A percentile compares a stretch with the other conserved stretches of the same genome.
Evolutionary conservation across 2,329 filamentous ascomycete genomes (phyloP).

Genomic region (Alternaria viburni): DNA sequence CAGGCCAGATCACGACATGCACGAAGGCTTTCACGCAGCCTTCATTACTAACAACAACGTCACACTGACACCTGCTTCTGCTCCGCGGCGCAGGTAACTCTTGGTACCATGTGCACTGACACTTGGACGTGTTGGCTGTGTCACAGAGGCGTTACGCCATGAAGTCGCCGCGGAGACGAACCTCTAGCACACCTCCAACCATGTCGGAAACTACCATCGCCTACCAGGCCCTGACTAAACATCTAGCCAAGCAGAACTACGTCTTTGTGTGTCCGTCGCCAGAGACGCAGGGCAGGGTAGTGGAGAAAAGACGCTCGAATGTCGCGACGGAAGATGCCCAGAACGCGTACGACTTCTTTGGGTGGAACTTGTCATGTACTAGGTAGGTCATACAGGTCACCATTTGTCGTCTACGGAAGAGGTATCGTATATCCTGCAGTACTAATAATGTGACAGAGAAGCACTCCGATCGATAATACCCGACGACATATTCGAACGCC

Average conservation of each 20-base stretch:
- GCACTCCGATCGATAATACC: slow-evolving; percentile 19
- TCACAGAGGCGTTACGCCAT: neutral
- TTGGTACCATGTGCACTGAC: neutral
- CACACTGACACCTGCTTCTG: slow-evolving; percentile 19
- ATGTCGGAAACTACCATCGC: slow-evolving; percentile 17
- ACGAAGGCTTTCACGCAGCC: neutral
- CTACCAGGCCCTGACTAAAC: slow-evolving; percentile 19
- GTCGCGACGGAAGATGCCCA: slow-evolving; percentile 20
- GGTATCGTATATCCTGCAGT: neutral
- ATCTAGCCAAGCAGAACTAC: slow-evolving; percentile 21
- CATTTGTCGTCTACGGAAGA: neutral
- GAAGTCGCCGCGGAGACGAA: slow-evolving; percentile 3
- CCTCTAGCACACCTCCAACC: neutral
- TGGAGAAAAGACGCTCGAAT: slow-evolving; percentile 19
- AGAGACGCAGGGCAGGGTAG: slow-evolving; percentile 27
- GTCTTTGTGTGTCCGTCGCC: slow-evolving; percentile 29
- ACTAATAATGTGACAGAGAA: slow-evolving; percentile 10
- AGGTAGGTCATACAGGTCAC: slow-evolving; percentile 8
- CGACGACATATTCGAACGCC: slow-evolving; percentile 14
- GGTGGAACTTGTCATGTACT: slow-evolving; percentile 28
- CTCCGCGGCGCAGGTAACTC: slow-evolving; percentile 6
- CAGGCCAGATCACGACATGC: neutral
- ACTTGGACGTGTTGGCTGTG: neutral
- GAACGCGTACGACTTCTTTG: slow-evolving; percentile 28
- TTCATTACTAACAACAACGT: slow-evolving; percentile 16